Conservation (phyloP, 495 filamentous ascomycete genomes). For the Annulohypoxylon nitens region DNA sequence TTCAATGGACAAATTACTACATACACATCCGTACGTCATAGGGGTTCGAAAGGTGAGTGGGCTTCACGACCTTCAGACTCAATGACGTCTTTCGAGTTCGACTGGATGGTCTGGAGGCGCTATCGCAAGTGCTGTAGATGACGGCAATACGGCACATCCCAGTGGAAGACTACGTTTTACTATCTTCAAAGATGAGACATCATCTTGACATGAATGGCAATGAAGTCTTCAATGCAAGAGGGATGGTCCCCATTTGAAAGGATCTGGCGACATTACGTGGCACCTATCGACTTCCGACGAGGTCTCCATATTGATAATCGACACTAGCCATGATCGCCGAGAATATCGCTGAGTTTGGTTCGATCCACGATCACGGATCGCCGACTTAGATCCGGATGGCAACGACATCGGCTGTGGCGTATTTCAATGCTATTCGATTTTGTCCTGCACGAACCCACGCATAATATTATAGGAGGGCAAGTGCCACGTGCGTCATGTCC, state of each 20-base stretch:
- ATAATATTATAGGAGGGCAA: neutral
- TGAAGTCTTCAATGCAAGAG: neutral
- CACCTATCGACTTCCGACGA: neutral
- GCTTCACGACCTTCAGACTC: neutral
- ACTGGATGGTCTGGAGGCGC: neutral
- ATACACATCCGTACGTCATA: constrained; percentile 1
- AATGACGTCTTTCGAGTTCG: neutral
- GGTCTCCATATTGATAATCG: neutral
- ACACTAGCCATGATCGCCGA: neutral
- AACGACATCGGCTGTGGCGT: neutral
- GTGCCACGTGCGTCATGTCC: neutral
- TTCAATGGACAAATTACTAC: neutral
- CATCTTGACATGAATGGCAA: neutral
- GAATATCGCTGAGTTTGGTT: neutral
- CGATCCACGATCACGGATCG: constrained; percentile 2
- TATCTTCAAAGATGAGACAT: neutral
- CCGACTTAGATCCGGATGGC: neutral
- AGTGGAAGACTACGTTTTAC: neutral
- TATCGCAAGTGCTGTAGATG: neutral
- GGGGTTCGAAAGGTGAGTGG: neutral
- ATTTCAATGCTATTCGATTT: constrained; percentile 5
- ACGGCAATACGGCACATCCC: neutral
- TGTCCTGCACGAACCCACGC: neutral
- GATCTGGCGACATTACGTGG: constrained; percentile 20
- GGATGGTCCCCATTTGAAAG: neutral